These are phyloP conservation scores for Schizonepeta tenuifolia DNA, from an alignment of 257 asterid species.

Conservation along the genomic window DNA sequence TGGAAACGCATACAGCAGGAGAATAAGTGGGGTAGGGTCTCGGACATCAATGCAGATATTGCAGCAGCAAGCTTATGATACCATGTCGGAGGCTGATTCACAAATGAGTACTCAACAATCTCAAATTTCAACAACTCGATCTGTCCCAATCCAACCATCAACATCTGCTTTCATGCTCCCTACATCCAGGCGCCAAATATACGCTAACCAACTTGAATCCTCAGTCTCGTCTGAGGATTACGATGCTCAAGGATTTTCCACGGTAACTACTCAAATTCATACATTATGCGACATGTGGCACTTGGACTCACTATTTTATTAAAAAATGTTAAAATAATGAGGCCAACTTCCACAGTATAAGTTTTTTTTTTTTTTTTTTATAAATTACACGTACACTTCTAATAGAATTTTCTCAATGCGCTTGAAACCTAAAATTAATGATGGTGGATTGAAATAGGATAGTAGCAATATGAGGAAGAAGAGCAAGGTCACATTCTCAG, in stretches of 20 bases:
- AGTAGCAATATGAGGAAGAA: slow-evolving; percentile 37
- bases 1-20: slow-evolving; percentile 33
- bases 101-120: slow-evolving; percentile 66
- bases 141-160: slow-evolving; percentile 66
- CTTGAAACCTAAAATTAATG: background rate
- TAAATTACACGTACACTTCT: too few relatives aligned
- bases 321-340: too few relatives aligned
- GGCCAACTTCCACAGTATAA: too few relatives aligned
- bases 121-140: slow-evolving; percentile 54
- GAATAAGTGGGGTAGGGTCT: slow-evolving; percentile 51
- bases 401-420: too few relatives aligned
- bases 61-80: slow-evolving; percentile 48
- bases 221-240: slow-evolving; percentile 37
- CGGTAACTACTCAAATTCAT: slow-evolving; percentile 36
- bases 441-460: slow-evolving; percentile 45
- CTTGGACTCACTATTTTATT: too few relatives aligned
- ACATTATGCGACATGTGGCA: too few relatives aligned
- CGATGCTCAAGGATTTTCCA: slow-evolving; percentile 45
- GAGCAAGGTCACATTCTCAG: slow-evolving; percentile 57
- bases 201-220: background rate
- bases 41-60: slow-evolving; percentile 43
- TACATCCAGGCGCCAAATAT: background rate
- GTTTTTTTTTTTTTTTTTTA: too few relatives aligned
- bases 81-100: slow-evolving; percentile 71
- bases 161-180: slow-evolving; percentile 52